Evolutionary conservation across 768 basidiomycete genomes (phyloP).

Genomic region (Phylloporus rhodoxanthus): DNA sequence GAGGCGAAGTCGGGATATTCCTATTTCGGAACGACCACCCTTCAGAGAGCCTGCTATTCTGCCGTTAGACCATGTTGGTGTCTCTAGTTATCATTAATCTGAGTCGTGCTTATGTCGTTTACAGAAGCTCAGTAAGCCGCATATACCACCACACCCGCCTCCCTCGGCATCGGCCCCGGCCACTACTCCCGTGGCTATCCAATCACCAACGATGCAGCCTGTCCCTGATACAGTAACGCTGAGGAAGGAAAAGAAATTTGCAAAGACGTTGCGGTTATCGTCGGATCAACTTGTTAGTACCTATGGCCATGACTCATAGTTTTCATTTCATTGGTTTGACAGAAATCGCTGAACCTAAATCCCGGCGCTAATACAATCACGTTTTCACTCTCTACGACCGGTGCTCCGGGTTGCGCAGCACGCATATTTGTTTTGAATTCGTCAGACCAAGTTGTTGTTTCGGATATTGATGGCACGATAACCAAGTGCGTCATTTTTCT

Average conservation of each 20-base stretch:
- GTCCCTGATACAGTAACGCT: slow-evolving; percentile 9
- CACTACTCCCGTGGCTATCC: slow-evolving; percentile 35
- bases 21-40: slow-evolving; percentile 16
- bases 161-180: slow-evolving; percentile 41
- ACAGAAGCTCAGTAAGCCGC: slow-evolving; percentile 12
- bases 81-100: neutral
- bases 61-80: slow-evolving; percentile 20
- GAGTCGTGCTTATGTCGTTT: slow-evolving; percentile 1
- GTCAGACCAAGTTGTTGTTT: slow-evolving; percentile 85
- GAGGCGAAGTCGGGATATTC: slow-evolving; percentile 52
- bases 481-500: slow-evolving; percentile 67
- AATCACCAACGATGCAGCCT: slow-evolving; percentile 27
- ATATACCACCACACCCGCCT: slow-evolving; percentile 3
- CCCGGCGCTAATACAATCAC: slow-evolving; percentile 88
- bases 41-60: slow-evolving; percentile 23
- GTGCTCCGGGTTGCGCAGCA: slow-evolving; percentile 79
- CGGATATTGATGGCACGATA: slow-evolving; percentile 98
- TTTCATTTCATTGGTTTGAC: slow-evolving; percentile 3
- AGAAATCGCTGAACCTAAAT: slow-evolving; percentile 84
- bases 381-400: slow-evolving; percentile 84
- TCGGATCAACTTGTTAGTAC: slow-evolving; percentile 84
- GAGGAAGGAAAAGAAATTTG: slow-evolving; percentile 52
- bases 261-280: slow-evolving; percentile 87
- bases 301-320: neutral
- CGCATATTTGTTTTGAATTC: slow-evolving; percentile 95